These are phyloP conservation scores for Chrysoporthe austroafricana DNA, from an alignment of 2,329 filamentous ascomycete species.

Conservation along the genomic window DNA sequence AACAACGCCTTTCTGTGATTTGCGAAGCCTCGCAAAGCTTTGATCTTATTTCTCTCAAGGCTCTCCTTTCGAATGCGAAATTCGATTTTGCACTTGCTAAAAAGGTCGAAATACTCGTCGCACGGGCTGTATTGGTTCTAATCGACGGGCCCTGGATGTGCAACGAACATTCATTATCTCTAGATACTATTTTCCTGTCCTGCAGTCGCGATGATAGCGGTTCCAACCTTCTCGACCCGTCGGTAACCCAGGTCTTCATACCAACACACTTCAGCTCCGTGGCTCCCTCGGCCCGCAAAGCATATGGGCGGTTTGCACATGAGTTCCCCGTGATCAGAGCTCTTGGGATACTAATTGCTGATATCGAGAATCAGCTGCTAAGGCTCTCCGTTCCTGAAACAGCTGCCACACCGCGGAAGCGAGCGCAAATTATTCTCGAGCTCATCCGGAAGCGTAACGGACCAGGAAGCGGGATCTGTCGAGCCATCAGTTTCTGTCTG, in stretches of 20 bases:
- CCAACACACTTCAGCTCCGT: not conserved
- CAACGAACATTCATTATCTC: not conserved
- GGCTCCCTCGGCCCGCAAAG: not conserved
- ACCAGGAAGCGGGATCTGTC: not conserved
- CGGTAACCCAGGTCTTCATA: conserved; percentile 2
- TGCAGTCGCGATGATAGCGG: not conserved
- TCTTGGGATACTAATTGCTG: not conserved
- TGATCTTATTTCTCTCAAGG: not conserved
- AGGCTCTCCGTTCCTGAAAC: not conserved
- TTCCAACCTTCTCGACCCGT: not conserved
- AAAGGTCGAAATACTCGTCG: not conserved
- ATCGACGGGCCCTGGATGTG: not conserved
- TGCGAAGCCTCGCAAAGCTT: not conserved
- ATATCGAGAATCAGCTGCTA: not conserved
- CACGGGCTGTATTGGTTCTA: not conserved
- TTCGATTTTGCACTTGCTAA: not conserved
- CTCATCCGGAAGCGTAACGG: not conserved
- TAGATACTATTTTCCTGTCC: not conserved
- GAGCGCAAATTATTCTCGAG: not conserved
- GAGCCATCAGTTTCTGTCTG: not conserved
- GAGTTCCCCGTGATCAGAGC: not conserved
- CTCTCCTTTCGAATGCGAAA: not conserved
- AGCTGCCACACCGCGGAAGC: not conserved
- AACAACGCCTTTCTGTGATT: not conserved
- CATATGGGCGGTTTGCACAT: not conserved